A percentile compares a stretch with the other conserved stretches of the same genome.
Evolutionary conservation across 169 alveolate species (phyloP).

Genomic region (Eimeria necatrix): DNA sequence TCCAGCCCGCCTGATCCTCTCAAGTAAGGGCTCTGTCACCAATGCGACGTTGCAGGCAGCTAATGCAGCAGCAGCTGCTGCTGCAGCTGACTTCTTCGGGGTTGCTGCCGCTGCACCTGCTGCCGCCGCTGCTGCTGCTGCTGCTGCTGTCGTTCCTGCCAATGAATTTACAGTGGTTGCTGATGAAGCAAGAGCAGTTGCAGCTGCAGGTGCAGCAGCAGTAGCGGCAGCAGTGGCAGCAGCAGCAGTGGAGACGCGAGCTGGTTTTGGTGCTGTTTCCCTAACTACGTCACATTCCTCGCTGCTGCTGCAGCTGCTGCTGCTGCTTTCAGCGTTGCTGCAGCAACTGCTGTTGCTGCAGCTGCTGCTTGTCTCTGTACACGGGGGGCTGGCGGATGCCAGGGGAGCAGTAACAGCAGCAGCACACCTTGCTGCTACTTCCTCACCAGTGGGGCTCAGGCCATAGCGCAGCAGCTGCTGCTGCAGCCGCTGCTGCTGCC

Average conservation of each 20-base stretch:
- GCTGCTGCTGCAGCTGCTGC: neutral
- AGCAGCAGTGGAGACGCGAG: neutral
- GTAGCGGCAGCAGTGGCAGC: neutral
- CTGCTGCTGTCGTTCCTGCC: neutral
- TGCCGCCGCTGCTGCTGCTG: neutral
- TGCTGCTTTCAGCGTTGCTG: neutral
- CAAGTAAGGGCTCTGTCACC: neutral
- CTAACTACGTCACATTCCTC: neutral
- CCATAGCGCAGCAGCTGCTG: conserved; percentile 45
- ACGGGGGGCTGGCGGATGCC: conserved; percentile 23
- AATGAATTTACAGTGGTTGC: neutral
- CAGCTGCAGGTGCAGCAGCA: neutral
- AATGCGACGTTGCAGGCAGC: neutral
- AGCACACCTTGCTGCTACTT: conserved; percentile 9
- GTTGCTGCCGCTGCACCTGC: neutral
- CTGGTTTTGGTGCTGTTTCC: no score
- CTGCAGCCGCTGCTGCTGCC: neutral
- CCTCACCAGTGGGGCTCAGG: neutral
- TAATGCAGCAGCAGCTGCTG: neutral
- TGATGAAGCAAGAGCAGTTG: neutral
- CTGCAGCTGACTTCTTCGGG: neutral
- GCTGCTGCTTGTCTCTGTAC: neutral
- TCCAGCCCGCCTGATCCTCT: neutral
- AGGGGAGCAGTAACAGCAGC: conserved; percentile 20
- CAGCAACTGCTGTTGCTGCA: neutral